These are phyloP conservation scores for Carex pumila DNA, from an alignment of 176 grass and related monocot species.

Conservation along the genomic window DNA sequence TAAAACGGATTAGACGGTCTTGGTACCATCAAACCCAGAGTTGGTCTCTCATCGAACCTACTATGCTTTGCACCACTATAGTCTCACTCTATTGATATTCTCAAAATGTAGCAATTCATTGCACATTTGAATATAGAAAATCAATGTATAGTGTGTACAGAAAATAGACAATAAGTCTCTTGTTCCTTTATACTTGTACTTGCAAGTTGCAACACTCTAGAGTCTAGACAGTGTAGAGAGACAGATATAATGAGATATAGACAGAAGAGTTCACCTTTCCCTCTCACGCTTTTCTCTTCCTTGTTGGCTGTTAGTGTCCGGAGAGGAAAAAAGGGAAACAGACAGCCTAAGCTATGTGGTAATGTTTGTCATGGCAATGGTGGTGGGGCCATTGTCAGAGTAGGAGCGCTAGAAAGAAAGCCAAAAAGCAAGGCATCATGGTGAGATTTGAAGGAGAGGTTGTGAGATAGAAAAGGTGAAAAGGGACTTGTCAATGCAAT, in stretches of 20 bases:
- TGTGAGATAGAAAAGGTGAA: not conserved
- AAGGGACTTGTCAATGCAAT: not conserved
- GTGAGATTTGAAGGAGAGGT: not conserved
- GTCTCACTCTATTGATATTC: no score
- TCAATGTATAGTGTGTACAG: not conserved
- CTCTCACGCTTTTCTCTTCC: constrained; percentile 12
- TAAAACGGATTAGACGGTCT: no score
- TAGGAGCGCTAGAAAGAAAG: constrained; percentile 1
- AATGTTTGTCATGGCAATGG: not conserved
- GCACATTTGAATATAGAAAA: not conserved
- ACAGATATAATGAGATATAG: constrained; percentile 17
- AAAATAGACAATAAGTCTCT: constrained; percentile 16
- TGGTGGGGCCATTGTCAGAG: not conserved
- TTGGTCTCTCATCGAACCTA: no score
- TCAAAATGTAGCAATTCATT: no score
- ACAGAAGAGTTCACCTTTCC: constrained; percentile 9
- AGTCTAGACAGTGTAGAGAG: not conserved
- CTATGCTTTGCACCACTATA: no score
- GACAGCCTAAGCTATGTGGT: not conserved
- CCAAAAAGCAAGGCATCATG: constrained; percentile 13
- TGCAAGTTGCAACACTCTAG: constrained; percentile 7
- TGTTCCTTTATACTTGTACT: constrained; percentile 26
- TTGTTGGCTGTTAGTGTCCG: constrained; percentile 16
- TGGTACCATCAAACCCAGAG: no score
- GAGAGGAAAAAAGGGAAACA: not conserved